phyloP scores from a whole-genome alignment of 2,329 filamentous ascomycete species.

The Sordariomycetes sp. region DNA sequence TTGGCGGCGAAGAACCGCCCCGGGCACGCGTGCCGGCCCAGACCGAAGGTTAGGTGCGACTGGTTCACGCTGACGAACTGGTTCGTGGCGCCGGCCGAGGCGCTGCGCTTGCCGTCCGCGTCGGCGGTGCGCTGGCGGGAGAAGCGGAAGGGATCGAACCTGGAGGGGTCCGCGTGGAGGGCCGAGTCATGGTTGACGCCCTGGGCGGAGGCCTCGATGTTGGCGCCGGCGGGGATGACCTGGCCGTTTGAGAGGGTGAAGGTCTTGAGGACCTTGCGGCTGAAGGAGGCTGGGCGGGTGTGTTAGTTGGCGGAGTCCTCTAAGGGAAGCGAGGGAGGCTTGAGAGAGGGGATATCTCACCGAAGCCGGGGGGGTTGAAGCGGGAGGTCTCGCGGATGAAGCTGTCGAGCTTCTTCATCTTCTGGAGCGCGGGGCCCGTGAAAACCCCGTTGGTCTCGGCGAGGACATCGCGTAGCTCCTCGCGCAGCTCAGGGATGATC shows the following conservation, averaged over 20 bases:
- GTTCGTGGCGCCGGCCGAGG: constrained; percentile 18
- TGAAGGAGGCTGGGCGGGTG: constrained; percentile 27
- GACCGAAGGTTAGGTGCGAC: constrained; percentile 41
- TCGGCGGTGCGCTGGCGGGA: constrained; percentile 28
- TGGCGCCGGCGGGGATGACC: constrained; percentile 29
- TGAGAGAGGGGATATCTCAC: constrained; percentile 15
- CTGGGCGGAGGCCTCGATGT: constrained; percentile 26
- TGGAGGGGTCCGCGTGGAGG: constrained; percentile 26
- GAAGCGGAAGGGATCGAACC: constrained; percentile 39
- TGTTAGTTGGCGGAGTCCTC: not conserved
- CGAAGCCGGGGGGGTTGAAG: constrained; percentile 16
- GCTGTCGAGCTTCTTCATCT: constrained; percentile 28
- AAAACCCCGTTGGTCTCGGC: constrained; percentile 20
- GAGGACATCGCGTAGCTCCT: constrained; percentile 33
- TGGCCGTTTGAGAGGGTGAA: constrained; percentile 45
- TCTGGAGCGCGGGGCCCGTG: constrained; percentile 22
- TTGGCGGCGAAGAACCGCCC: constrained; percentile 46
- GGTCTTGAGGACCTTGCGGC: constrained; percentile 36
- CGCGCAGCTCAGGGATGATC: constrained; percentile 35
- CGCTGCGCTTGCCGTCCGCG: constrained; percentile 14
- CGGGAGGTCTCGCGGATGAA: constrained; percentile 27
- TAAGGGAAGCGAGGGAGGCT: not conserved
- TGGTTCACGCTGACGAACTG: constrained; percentile 43
- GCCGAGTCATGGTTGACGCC: constrained; percentile 34
- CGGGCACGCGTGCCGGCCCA: constrained; percentile 44